Conservation (phyloP, 1,284 basidiomycete genomes). For the Heterobasidion occidentale region DNA sequence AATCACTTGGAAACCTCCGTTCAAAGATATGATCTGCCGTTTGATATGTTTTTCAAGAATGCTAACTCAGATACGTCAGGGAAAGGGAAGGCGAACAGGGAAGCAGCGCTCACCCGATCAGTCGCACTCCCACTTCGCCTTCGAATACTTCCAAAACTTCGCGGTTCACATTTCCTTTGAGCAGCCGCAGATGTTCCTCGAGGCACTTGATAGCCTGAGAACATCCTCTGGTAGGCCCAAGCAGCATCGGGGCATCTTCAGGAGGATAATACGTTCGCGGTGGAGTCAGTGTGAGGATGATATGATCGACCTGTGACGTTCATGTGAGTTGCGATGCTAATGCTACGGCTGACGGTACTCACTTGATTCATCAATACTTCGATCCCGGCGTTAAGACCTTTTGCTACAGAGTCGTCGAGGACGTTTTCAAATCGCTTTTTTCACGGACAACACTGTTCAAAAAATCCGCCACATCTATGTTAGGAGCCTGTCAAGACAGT, state of each 20-base stretch:
- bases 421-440: slow-evolving; percentile 90
- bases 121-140: slow-evolving; percentile 89
- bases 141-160: slow-evolving; percentile 97
- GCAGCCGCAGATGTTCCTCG: slow-evolving; percentile 81
- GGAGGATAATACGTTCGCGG: slow-evolving; percentile 88
- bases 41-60: slow-evolving; percentile 97
- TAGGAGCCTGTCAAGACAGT: slow-evolving; percentile 41
- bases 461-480: slow-evolving; percentile 91
- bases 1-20: slow-evolving; percentile 93
- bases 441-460: slow-evolving; percentile 90
- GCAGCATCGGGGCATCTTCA: slow-evolving; percentile 66
- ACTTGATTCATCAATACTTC: slow-evolving; percentile 96
- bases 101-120: slow-evolving; percentile 66
- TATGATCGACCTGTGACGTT: slow-evolving; percentile 76
- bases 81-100: background rate
- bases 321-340: background rate
- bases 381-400: slow-evolving; percentile 90
- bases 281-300: slow-evolving; percentile 77
- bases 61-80: slow-evolving; percentile 28
- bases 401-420: slow-evolving; percentile 89
- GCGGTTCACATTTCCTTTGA: slow-evolving; percentile 91
- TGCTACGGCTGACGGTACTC: slow-evolving; percentile 5
- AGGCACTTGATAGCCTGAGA: slow-evolving; percentile 81
- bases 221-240: slow-evolving; percentile 84
- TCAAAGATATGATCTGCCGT: slow-evolving; percentile 89